Evolutionary conservation across 2,329 filamentous ascomycete genomes (phyloP), one percentile per base, ranked within the genome.

Genomic region (Alternaria infectoria): DNA sequence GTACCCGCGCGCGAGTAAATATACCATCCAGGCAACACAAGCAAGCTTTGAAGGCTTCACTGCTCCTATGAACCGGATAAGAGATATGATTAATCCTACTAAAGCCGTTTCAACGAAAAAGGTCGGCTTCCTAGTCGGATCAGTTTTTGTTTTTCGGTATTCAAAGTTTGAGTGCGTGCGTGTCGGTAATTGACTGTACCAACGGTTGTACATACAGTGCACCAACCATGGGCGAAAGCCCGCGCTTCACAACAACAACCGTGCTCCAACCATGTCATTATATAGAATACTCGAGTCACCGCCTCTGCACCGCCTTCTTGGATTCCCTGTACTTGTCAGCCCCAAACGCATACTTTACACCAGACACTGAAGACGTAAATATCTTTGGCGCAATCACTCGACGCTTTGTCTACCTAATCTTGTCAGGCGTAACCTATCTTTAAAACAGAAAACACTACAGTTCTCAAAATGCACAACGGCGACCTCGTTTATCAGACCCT

Each of bases 401-500:
- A 32, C 28, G 28, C 28, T 32, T 51, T 2, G 12, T 21, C 17
- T 51, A 51, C 49, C 21, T 26, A 32, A 36, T 10, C 28, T 51
- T 23, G 4, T 19, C 12, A 51, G 17, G 17, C 49, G 15, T 3
- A 23, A 10, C 13, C 5, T 23, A 7, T 21, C 17, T 23, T 10
- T 15, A 23, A 8, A 19, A 23, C 5, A 36, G 10, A 6, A 51
- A 51, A n/a, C 4, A 11, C 19, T 23, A 15, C 12, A 36, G 6
- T 13, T 32, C 10, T 15, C 49, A 4, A 51, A 32, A 51, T 51
- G 49, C 21, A 19, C 28, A 30, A 19, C 17, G 49, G 21, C 19
- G 10, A 19, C 5, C 49, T 36, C 17, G 28, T 23, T n/a, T 23
- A 15, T 70, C 67, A 9, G 54, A 8, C 5, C 58, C 65, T 17